A percentile compares a stretch with the other conserved stretches of the same genome.
Conservation (phyloP, 2,329 filamentous ascomycete genomes). For the Paramyrothecium roridum region DNA sequence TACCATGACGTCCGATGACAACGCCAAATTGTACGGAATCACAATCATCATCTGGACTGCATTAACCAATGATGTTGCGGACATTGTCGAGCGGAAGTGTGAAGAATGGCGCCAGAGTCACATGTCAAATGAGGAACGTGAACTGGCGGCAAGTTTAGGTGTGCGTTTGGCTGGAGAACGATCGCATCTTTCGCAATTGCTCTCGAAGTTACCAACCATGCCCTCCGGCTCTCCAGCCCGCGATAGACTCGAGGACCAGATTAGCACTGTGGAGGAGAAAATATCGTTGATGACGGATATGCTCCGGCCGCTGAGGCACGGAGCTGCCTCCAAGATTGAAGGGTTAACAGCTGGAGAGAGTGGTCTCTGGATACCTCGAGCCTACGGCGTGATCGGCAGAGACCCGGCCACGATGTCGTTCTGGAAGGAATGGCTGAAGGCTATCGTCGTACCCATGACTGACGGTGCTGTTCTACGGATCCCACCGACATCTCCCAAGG, state of each 20-base stretch:
- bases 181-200: conserved; percentile 82
- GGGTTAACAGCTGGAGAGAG: conserved; percentile 93
- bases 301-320: conserved; percentile 85
- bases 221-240: conserved; percentile 77
- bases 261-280: conserved; percentile 94
- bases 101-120: conserved; percentile 82
- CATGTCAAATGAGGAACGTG: conserved; percentile 87
- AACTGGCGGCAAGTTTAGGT: conserved; percentile 87
- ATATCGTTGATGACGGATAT: conserved; percentile 96
- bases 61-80: conserved; percentile 74
- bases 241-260: conserved; percentile 87
- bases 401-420: conserved; percentile 82
- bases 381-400: conserved; percentile 87
- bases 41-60: conserved; percentile 92
- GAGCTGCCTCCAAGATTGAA: conserved; percentile 94
- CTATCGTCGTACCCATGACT: conserved; percentile 92
- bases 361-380: conserved; percentile 90
- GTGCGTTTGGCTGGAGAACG: conserved; percentile 83
- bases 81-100: conserved; percentile 77
- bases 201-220: conserved; percentile 77
- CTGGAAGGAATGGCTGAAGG: conserved; percentile 98
- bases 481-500: conserved; percentile 81
- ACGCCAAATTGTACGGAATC: conserved; percentile 87
- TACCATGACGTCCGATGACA: conserved; percentile 93
- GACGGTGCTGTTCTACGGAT: conserved; percentile 80